phyloP scores from a whole-genome alignment of 108 stramenopile genomes.

The Hondaea fermentalgiana region DNA sequence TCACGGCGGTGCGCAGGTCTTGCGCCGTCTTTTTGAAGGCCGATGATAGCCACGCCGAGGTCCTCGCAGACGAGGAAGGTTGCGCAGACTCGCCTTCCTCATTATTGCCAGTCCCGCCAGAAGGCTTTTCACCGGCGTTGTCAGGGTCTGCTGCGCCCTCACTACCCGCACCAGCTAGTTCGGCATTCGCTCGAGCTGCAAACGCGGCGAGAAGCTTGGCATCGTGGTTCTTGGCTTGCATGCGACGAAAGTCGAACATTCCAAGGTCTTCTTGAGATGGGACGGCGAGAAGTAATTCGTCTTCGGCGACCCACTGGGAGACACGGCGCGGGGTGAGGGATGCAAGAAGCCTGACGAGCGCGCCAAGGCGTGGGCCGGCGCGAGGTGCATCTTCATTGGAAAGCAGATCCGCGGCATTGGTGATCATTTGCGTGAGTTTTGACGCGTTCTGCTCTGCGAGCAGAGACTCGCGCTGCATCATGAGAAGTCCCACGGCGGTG shows the following conservation, averaged over 20 bases:
- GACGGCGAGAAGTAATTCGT: not conserved
- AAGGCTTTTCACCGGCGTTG: too few relatives aligned
- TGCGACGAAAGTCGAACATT: not conserved
- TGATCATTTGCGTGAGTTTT: not conserved
- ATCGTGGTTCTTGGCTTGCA: not conserved
- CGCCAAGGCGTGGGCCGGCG: not conserved
- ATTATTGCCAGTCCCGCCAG: too few relatives aligned
- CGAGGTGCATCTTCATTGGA: not conserved
- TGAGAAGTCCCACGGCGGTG: not conserved
- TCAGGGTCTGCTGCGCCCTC: not conserved
- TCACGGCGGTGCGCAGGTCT: not conserved
- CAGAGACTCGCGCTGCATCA: not conserved
- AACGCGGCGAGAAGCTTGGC: not conserved
- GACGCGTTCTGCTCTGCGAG: not conserved
- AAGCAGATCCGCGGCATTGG: not conserved
- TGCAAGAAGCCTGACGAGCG: not conserved
- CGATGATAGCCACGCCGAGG: not conserved
- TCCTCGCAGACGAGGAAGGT: not conserved
- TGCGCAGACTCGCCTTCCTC: not conserved
- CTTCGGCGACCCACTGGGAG: not conserved
- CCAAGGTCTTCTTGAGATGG: not conserved
- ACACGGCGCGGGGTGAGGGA: not conserved
- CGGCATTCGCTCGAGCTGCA: not conserved
- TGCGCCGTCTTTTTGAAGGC: slow-evolving; percentile 7
- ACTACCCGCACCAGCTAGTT: not conserved